A percentile compares a stretch with the other conserved stretches of the same genome.
Evolutionary conservation across 352 stramenopile species (phyloP).

Genomic region (Peronosclerospora sorghi): DNA sequence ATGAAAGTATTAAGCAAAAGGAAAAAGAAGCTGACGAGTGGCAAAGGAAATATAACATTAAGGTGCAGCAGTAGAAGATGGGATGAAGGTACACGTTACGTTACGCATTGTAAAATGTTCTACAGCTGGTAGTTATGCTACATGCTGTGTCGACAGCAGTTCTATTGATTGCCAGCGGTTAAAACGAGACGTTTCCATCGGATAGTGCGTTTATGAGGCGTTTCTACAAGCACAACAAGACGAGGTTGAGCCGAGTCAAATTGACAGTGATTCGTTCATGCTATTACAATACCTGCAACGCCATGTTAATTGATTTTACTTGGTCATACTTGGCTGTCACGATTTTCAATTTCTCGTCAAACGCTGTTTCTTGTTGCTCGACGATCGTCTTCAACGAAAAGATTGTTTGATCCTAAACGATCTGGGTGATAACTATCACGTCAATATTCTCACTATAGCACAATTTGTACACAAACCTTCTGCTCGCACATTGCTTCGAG

Average conservation of each 20-base stretch:
- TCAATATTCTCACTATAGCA: background rate
- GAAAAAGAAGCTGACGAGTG: slow-evolving; percentile 72
- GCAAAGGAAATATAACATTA: slow-evolving; percentile 84
- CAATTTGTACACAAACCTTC: slow-evolving; percentile 27
- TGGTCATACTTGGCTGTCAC: slow-evolving; percentile 66
- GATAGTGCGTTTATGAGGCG: slow-evolving; percentile 42
- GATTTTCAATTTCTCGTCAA: slow-evolving; percentile 63
- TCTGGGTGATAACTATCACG: background rate
- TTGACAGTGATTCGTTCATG: too few relatives aligned
- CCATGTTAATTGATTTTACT: slow-evolving; percentile 70
- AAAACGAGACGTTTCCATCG: slow-evolving; percentile 19
- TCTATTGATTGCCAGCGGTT: background rate
- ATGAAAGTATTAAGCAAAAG: slow-evolving; percentile 76
- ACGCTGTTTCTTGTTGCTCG: slow-evolving; percentile 52
- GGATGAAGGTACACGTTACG: too few relatives aligned
- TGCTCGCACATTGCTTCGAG: slow-evolving; percentile 65
- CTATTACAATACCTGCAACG: slow-evolving; percentile 38
- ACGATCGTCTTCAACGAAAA: slow-evolving; percentile 50
- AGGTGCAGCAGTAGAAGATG: slow-evolving; percentile 53
- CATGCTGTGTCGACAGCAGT: too few relatives aligned
- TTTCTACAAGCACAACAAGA: slow-evolving; percentile 20
- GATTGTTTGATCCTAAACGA: slow-evolving; percentile 49
- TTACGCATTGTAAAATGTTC: too few relatives aligned
- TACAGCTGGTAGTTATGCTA: too few relatives aligned
- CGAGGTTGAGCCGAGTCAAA: too few relatives aligned